A percentile compares a stretch with the other conserved stretches of the same genome.
Conservation (phyloP, 768 basidiomycete genomes). For the Russula vinacea region DNA sequence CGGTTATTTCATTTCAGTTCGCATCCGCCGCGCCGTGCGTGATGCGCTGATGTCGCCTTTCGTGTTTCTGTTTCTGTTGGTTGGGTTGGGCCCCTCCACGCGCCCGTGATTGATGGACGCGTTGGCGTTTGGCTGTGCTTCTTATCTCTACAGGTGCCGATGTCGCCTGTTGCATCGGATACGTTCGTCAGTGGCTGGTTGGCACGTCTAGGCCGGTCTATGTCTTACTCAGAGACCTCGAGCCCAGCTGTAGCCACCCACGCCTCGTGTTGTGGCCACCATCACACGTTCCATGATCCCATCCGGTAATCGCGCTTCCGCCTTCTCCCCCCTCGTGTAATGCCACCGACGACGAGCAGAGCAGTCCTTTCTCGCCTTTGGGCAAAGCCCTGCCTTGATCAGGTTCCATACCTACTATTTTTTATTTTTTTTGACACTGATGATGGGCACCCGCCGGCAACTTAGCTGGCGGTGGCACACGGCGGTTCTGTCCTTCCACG, state of each 20-base stretch:
- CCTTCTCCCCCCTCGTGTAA: background rate
- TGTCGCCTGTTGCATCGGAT: constrained; percentile 2
- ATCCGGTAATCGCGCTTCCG: constrained; percentile 1
- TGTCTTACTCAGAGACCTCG: background rate
- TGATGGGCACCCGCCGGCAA: background rate
- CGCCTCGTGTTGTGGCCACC: constrained; percentile 23
- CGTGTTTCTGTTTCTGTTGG: background rate
- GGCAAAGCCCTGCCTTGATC: constrained; percentile 1
- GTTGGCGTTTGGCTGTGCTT: constrained; percentile 1
- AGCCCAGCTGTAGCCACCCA: background rate
- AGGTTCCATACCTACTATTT: background rate
- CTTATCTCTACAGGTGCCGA: background rate
- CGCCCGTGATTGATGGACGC: background rate
- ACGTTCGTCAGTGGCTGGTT: background rate
- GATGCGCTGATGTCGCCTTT: background rate
- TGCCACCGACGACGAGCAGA: constrained; percentile 4
- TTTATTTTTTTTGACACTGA: background rate
- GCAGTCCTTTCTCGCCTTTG: constrained; percentile 4
- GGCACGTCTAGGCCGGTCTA: constrained; percentile 15
- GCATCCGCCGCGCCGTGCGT: background rate
- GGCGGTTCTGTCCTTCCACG: background rate
- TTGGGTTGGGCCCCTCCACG: background rate
- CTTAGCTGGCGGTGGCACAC: background rate
- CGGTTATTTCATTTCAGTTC: constrained; percentile 19
- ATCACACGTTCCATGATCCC: constrained; percentile 23